Evolutionary conservation across 306 rosid genomes (phyloP).

Genomic region (Crataegus laevigata): DNA sequence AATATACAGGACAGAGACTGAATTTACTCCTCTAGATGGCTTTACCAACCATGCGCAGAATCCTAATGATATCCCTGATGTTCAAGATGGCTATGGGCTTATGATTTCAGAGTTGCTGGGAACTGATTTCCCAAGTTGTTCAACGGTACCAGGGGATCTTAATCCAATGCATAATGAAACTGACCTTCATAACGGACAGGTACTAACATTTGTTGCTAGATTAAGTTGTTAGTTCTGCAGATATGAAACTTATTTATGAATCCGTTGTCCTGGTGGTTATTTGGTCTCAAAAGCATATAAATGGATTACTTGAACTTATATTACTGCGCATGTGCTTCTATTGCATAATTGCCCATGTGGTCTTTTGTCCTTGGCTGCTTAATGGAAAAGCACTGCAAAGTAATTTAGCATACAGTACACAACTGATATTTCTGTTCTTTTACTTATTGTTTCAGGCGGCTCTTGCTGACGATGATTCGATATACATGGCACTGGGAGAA

Average conservation of each 20-base stretch:
- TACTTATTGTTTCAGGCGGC: slow-evolving; percentile 59
- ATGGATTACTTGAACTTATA: neutral
- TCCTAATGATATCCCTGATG: slow-evolving; percentile 61
- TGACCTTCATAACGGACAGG: slow-evolving; percentile 73
- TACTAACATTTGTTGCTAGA: slow-evolving; percentile 29
- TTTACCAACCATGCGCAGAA: slow-evolving; percentile 54
- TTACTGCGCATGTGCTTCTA: neutral
- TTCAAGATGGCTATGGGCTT: slow-evolving; percentile 89
- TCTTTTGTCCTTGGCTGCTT: neutral
- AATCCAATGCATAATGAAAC: slow-evolving; percentile 62
- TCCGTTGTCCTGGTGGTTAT: slow-evolving; percentile 11
- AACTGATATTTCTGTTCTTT: slow-evolving; percentile 4
- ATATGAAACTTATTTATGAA: neutral
- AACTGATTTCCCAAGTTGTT: slow-evolving; percentile 69
- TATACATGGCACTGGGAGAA: slow-evolving; percentile 96
- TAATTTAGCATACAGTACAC: neutral
- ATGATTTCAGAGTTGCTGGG: slow-evolving; percentile 86
- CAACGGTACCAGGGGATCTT: slow-evolving; percentile 63
- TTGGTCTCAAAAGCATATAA: neutral
- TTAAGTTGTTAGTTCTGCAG: slow-evolving; percentile 1
- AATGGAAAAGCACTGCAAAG: neutral
- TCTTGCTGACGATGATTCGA: slow-evolving; percentile 86
- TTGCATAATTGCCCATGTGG: neutral
- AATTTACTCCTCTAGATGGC: slow-evolving; percentile 60
- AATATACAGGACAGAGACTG: slow-evolving; percentile 60